Base-by-base conservation (phyloP, 1,139 yeast genomes). In the Nadsonia commutata region DNA sequence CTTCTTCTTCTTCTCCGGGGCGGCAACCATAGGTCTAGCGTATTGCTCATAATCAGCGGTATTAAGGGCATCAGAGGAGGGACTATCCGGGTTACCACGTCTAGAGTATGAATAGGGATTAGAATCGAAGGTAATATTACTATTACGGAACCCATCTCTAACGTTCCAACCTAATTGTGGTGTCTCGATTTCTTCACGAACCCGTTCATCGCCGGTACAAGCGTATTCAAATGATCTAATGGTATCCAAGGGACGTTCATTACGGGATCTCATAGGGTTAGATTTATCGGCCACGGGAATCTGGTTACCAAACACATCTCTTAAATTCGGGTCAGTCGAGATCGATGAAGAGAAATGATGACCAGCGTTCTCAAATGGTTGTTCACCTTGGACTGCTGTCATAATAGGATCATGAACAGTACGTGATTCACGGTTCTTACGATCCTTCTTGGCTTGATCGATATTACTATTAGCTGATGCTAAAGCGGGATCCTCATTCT, bases 231-330 rank as follows among this genome's bases (percentile, higher is more conserved):
- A 90, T 5, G 83, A 73, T 51, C 96, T 69, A 53, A 90, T 86
- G 2, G 98, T 90, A 62, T 93, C 98, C 57, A 90, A 65, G 2
- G 98, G 98, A 53, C 98, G 75, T 66, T 90, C 98, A 60, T 86
- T 86, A 59, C 97, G 74, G 18, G 82, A 64, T 56, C 98, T 73
- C 13, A 95, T 79, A 18, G 98, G 98, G 59, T 90, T 90, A 20
- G 94, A 83, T 54, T 80, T 70, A 60, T 90, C 98, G 3, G 94
- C 83, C 49, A 72, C 73, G 4, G 58, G 55, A 53, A 90, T 88
- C 3, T 76, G 72, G 50, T 74, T 73, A 21, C 98, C 98, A 62
- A 86, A 88, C 39, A 84, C 76, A 59, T 90, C 98, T 53, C 75
- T 76, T 55, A 79, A 62, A 40, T 59, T 61, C 49, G 63, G 59